Evolutionary conservation across 2,329 filamentous ascomycete genomes (phyloP).

Genomic region (Chaetomiaceae sp.): DNA sequence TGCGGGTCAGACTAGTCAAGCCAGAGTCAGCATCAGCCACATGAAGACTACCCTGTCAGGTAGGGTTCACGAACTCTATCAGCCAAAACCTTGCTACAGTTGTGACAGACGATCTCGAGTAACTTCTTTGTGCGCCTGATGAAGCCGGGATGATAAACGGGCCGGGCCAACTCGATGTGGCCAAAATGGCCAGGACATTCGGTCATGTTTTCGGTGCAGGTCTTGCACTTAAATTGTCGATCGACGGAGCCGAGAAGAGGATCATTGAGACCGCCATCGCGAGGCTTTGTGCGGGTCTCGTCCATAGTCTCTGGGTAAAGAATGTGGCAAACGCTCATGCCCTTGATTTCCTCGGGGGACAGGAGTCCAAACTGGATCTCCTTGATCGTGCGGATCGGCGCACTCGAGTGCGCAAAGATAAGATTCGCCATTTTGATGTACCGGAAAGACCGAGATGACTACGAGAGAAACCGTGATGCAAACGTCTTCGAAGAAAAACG

Average conservation of each 20-base stretch:
- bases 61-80: conserved; percentile 82
- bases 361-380: conserved; percentile 99
- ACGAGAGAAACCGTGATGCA: neutral
- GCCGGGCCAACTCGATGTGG: conserved; percentile 94
- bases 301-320: conserved; percentile 99
- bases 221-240: conserved; percentile 90
- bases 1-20: conserved; percentile 71
- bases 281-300: conserved; percentile 84
- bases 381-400: conserved; percentile 93
- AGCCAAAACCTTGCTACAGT: conserved; percentile 95
- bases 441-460: neutral
- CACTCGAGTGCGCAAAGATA: conserved; percentile 85
- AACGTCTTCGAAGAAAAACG: conserved; percentile 7
- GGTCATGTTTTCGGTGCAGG: conserved; percentile 91
- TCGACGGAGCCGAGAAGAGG: conserved; percentile 95
- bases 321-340: conserved; percentile 94
- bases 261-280: conserved; percentile 89
- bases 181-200: conserved; percentile 98
- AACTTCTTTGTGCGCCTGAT: conserved; percentile 99
- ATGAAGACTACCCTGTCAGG: conserved; percentile 45
- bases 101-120: conserved; percentile 97
- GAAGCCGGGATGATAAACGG: conserved; percentile 92
- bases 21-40: conserved; percentile 61
- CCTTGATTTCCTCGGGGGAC: conserved; percentile 98
- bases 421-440: conserved; percentile 76